phyloP scores from a whole-genome alignment of 2,329 filamentous ascomycete genomes.

The Fusarium citri region DNA sequence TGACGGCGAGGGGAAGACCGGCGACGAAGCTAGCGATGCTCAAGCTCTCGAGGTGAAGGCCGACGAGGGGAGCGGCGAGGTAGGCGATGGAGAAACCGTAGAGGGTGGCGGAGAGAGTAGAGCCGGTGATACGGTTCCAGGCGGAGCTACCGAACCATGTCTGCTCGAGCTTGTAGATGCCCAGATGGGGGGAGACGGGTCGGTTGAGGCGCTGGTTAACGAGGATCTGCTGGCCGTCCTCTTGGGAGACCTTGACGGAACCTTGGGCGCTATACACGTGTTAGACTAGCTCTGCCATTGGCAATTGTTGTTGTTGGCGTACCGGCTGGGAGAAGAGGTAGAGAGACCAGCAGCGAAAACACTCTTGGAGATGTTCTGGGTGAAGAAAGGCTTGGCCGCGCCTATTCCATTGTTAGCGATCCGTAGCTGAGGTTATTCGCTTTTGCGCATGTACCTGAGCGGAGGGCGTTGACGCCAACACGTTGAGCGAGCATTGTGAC shows the following conservation, averaged over 20 bases:
- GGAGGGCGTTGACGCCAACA: slow-evolving; percentile 68
- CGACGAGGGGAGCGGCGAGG: slow-evolving; percentile 80
- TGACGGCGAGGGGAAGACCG: slow-evolving; percentile 67
- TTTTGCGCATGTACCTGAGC: slow-evolving; percentile 60
- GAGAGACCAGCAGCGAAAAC: slow-evolving; percentile 57
- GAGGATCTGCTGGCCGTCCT: slow-evolving; percentile 74
- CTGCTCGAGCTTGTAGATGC: slow-evolving; percentile 87
- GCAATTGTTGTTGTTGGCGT: slow-evolving; percentile 34
- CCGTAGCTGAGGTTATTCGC: slow-evolving; percentile 34
- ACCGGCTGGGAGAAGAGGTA: slow-evolving; percentile 61
- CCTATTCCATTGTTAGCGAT: slow-evolving; percentile 42
- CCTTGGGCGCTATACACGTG: slow-evolving; percentile 47
- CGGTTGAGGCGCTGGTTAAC: slow-evolving; percentile 82
- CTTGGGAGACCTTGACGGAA: slow-evolving; percentile 66
- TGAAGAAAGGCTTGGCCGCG: slow-evolving; percentile 61
- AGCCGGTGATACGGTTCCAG: slow-evolving; percentile 87
- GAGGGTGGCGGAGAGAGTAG: slow-evolving; percentile 75
- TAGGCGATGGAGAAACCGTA: slow-evolving; percentile 87
- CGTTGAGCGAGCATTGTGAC: slow-evolving; percentile 66
- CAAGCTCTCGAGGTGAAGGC: slow-evolving; percentile 69
- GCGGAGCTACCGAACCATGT: slow-evolving; percentile 81
- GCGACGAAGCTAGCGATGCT: slow-evolving; percentile 71
- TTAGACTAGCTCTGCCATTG: slow-evolving; percentile 1
- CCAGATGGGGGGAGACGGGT: slow-evolving; percentile 85
- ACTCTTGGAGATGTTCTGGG: slow-evolving; percentile 60